phyloP scores from a whole-genome alignment of 2,329 filamentous ascomycete species.

The Aspergillus sp. region DNA sequence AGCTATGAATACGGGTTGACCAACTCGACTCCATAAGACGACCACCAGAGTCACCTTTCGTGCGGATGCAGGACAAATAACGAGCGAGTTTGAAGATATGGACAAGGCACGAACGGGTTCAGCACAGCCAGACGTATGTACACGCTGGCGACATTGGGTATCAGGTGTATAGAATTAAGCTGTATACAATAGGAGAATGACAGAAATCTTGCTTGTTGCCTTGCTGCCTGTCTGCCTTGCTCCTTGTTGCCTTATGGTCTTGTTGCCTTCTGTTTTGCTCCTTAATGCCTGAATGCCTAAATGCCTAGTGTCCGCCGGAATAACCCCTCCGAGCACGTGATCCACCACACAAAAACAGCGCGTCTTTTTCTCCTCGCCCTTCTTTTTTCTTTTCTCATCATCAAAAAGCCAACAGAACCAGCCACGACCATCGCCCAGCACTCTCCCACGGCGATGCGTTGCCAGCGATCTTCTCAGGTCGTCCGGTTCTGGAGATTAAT shows the following conservation, averaged over 20 bases:
- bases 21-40: too few relatives aligned
- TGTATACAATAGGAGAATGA: too few relatives aligned
- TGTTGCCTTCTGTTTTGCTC: too few relatives aligned
- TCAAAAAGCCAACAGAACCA: conserved; percentile 55
- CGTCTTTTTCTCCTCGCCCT: conserved; percentile 10
- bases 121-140: too few relatives aligned
- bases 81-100: too few relatives aligned
- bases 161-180: too few relatives aligned
- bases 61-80: too few relatives aligned
- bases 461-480: conserved; percentile 50
- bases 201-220: background rate
- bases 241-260: background rate
- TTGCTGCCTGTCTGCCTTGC: background rate
- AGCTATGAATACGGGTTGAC: too few relatives aligned
- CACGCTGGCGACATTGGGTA: too few relatives aligned
- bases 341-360: conserved; percentile 4
- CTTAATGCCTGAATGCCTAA: background rate
- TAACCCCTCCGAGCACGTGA: conserved; percentile 23
- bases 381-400: conserved; percentile 39
- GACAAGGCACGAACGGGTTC: too few relatives aligned
- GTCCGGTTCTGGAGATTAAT: conserved; percentile 56
- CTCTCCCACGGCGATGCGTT: conserved; percentile 54
- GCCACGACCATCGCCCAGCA: conserved; percentile 59
- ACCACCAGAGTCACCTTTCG: too few relatives aligned
- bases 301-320: conserved; percentile 8